Conservation (phyloP, 192 early-diverging fungal genomes). For the Rhizophagus clarus region DNA sequence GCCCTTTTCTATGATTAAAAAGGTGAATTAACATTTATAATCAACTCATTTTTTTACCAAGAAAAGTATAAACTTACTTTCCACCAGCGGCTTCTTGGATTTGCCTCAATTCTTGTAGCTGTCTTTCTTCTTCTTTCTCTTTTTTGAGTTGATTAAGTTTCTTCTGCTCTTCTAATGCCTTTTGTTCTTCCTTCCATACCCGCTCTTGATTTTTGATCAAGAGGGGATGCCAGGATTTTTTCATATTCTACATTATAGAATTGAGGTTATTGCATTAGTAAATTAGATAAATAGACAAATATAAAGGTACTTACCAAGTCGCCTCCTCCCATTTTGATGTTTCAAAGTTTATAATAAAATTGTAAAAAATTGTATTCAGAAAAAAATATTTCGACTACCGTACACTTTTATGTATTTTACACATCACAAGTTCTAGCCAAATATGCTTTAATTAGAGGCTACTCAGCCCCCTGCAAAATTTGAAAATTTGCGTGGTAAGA, state of each 20-base stretch:
- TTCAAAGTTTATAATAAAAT: background rate
- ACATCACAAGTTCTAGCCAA: background rate
- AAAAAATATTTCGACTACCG: too few relatives aligned
- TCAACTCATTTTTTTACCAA: too few relatives aligned
- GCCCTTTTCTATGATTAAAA: constrained; percentile 50
- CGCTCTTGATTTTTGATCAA: constrained; percentile 91
- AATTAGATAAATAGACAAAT: background rate
- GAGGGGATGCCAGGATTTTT: constrained; percentile 98
- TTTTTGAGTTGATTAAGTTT: constrained; percentile 89
- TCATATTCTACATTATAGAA: constrained; percentile 66
- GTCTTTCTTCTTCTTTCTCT: constrained; percentile 89
- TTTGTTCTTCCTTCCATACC: constrained; percentile 83
- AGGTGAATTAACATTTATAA: background rate
- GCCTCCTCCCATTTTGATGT: constrained; percentile 51
- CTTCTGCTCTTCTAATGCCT: constrained; percentile 81
- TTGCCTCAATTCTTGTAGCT: constrained; percentile 79
- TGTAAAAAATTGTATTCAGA: background rate
- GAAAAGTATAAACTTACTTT: constrained; percentile 39
- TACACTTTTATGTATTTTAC: background rate
- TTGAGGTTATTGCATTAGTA: background rate
- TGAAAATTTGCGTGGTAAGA: too few relatives aligned
- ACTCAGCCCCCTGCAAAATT: too few relatives aligned
- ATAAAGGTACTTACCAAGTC: constrained; percentile 43
- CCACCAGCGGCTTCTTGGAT: constrained; percentile 73
- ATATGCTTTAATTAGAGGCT: too few relatives aligned